These are phyloP conservation scores for Beauveria varroae DNA, from an alignment of 2,329 filamentous ascomycete genomes.

Conservation along the genomic window DNA sequence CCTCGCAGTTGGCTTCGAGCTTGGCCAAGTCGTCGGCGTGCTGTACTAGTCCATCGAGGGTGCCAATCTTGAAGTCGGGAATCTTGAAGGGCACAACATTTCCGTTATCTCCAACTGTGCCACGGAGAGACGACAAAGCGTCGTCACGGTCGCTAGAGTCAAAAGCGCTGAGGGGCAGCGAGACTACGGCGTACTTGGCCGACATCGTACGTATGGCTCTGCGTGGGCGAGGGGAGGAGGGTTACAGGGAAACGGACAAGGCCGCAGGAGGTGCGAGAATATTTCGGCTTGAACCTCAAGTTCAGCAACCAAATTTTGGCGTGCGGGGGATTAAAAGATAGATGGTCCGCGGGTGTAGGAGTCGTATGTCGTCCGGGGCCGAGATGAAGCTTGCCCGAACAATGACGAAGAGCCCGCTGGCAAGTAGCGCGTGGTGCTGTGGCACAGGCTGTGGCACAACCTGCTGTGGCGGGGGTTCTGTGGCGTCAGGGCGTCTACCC, in stretches of 20 bases:
- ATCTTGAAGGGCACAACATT: conserved; percentile 71
- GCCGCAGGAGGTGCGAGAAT: background rate
- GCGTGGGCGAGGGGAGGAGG: background rate
- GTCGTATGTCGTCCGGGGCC: background rate
- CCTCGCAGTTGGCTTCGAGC: conserved; percentile 71
- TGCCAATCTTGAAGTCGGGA: conserved; percentile 96
- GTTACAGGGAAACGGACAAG: background rate
- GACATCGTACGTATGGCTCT: conserved; percentile 30
- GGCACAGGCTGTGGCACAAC: conserved; percentile 14
- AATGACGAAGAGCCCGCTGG: conserved; percentile 2
- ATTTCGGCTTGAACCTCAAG: background rate
- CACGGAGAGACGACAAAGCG: conserved; percentile 67
- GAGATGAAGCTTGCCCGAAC: conserved; percentile 1
- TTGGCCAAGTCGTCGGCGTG: conserved; percentile 93
- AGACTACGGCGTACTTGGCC: conserved; percentile 76
- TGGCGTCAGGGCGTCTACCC: background rate
- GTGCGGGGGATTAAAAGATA: background rate
- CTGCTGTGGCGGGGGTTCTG: background rate
- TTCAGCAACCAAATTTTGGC: background rate
- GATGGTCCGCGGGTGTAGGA: background rate
- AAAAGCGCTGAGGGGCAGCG: conserved; percentile 80
- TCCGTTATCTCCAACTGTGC: conserved; percentile 69
- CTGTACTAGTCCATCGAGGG: conserved; percentile 87
- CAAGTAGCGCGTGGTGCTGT: no score
- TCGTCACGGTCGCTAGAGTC: conserved; percentile 74